These are phyloP conservation scores for Mycena vulgaris DNA, from an alignment of 768 basidiomycete genomes.

Conservation along the genomic window DNA sequence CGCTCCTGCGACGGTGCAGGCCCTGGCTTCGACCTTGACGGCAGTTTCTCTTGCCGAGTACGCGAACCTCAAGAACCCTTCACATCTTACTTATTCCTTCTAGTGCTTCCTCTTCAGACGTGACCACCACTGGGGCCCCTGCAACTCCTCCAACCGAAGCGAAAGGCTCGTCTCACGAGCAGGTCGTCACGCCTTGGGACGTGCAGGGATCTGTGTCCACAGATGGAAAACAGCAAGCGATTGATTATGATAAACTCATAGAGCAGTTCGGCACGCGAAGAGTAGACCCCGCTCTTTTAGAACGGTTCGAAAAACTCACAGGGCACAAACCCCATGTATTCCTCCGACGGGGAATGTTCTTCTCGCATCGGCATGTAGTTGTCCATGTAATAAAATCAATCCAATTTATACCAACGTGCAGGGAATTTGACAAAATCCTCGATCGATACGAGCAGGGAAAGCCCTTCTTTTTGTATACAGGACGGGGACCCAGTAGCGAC, in stretches of 20 bases:
- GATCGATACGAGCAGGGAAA: constrained; percentile 97
- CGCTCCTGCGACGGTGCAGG: constrained; percentile 43
- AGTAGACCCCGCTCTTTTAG: constrained; percentile 82
- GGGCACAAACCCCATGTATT: constrained; percentile 91
- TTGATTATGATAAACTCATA: constrained; percentile 97
- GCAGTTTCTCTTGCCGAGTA: constrained; percentile 50
- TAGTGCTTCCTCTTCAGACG: constrained; percentile 29
- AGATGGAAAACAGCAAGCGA: constrained; percentile 92
- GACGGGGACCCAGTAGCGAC: constrained; percentile 95
- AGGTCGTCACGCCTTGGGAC: constrained; percentile 98
- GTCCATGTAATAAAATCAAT: constrained; percentile 24
- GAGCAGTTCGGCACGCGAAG: constrained; percentile 93
- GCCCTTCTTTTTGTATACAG: constrained; percentile 98
- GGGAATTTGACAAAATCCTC: constrained; percentile 94
- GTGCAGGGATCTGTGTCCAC: constrained; percentile 91
- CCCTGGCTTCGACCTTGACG: constrained; percentile 45
- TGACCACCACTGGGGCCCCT: constrained; percentile 36
- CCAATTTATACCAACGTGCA: constrained; percentile 50
- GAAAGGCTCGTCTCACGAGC: constrained; percentile 56
- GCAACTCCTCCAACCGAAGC: constrained; percentile 25
- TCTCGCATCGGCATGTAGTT: constrained; percentile 89
- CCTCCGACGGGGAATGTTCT: constrained; percentile 94
- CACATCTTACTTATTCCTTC: constrained; percentile 16
- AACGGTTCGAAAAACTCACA: constrained; percentile 92
- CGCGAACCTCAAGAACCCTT: constrained; percentile 26